phyloP scores from a whole-genome alignment of 805 yeast genomes.

The Spathaspora gorwiae region DNA sequence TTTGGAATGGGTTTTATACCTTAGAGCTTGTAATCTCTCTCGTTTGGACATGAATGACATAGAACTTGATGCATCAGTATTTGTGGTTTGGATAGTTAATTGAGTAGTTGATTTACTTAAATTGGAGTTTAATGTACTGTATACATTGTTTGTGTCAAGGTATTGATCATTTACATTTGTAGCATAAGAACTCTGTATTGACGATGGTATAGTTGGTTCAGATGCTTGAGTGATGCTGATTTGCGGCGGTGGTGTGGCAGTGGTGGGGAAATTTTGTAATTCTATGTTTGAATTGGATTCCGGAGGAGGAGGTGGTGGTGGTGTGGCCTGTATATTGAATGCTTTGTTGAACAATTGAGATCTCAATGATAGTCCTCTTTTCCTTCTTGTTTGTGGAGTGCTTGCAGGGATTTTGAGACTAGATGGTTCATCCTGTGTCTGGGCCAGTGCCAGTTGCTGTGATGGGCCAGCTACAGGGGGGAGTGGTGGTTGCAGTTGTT shows the following conservation, averaged over 20 bases:
- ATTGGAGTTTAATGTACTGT: constrained; percentile 3
- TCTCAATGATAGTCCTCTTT: constrained; percentile 63
- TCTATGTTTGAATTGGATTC: neutral
- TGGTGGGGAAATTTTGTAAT: neutral
- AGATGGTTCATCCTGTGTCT: neutral
- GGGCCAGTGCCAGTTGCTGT: neutral
- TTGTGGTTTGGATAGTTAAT: constrained; percentile 12
- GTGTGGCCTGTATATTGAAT: neutral
- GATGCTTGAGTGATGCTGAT: neutral
- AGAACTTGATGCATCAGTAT: constrained; percentile 13
- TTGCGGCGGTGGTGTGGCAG: neutral
- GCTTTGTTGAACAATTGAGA: constrained; percentile 58
- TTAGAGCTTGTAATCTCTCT: constrained; percentile 9
- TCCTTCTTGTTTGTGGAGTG: constrained; percentile 34
- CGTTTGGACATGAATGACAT: constrained; percentile 14
- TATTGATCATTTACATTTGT: neutral
- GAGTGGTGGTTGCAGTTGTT: neutral
- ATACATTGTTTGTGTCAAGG: neutral
- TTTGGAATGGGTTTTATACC: constrained; percentile 10
- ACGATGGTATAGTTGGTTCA: neutral
- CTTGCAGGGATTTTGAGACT: constrained; percentile 3
- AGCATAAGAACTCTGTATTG: neutral
- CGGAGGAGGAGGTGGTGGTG: neutral
- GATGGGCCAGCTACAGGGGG: neutral
- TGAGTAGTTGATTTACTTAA: constrained; percentile 21